Evolutionary conservation across 345 rosid genomes (phyloP), one percentile per base, ranked within the genome.

Genomic region (Raphanus sativus): DNA sequence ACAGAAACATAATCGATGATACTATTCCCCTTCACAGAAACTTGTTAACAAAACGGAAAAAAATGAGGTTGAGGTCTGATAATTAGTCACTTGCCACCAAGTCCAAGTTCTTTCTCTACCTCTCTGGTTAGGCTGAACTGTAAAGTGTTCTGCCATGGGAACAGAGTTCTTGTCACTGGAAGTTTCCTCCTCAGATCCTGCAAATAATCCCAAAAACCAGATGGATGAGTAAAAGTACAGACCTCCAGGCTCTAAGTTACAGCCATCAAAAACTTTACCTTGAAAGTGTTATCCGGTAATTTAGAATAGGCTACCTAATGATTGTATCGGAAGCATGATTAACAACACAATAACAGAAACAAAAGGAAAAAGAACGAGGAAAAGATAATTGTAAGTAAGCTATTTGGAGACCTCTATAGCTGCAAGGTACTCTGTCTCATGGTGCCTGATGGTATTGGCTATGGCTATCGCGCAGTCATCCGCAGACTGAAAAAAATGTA

Each of bases 141-240:
- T 54, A 91, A 84, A 4, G 96, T 87, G 86, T 88, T 86, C 50
- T 93, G 95, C 99, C 98, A 93, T 30, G 98, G 98, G 83, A 96
- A 96, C 56, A 90, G 79, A 70, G 97, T 96, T 40, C 97, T 87
- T 63, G 98, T 96, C 61, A 93, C 98, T 0, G 98, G 99, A 66
- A 93, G 99, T 88, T 93, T 93, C 83, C 99, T 85, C 73, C 98
- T 84, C n/a, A 96, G 88, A 78, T 96, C 99, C 98, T 95, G 87
- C 55, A 80, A 64, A 38, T 2, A 21, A 24, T 67, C 25, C 34
- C 45, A 71, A 42, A 29, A 29, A 58, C 30, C 62, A 58, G 30
- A 58, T 25, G 10, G 61, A 54, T 10, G 61, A 58, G 62, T 38
- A 10, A n/a, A 36, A 34, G 7, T 36, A 34, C 54, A 42, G 1